A percentile compares a stretch with the other conserved stretches of the same genome.
Conservation (phyloP, 208 protist species). For the Trypanosoma avium region DNA sequence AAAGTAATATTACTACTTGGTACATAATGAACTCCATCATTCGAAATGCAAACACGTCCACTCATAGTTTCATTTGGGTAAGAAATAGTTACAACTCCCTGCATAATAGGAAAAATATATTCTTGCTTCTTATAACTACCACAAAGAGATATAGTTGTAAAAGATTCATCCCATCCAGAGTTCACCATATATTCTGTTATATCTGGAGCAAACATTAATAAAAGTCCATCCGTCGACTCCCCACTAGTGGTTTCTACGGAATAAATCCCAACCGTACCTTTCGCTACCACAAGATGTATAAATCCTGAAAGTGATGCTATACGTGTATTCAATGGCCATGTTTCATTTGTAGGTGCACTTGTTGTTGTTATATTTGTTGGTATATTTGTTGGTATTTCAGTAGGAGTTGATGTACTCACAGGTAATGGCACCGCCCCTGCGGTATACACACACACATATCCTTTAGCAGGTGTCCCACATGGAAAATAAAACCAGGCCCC, state of each 20-base stretch:
- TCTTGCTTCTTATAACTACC: constrained; percentile 68
- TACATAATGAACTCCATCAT: constrained; percentile 59
- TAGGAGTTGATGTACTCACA: constrained; percentile 14
- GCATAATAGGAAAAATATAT: constrained; percentile 39
- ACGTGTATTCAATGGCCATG: constrained; percentile 31
- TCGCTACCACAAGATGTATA: constrained; percentile 61
- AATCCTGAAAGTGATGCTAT: constrained; percentile 47
- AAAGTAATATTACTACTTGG: constrained; percentile 62
- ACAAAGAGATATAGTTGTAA: constrained; percentile 35
- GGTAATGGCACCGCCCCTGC: constrained; percentile 28
- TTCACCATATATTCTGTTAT: neutral
- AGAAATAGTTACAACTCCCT: constrained; percentile 36
- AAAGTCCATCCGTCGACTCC: constrained; percentile 31
- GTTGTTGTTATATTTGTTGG: neutral
- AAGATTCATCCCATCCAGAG: constrained; percentile 5
- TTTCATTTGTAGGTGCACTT: neutral
- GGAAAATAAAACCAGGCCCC: constrained; percentile 54
- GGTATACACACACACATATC: constrained; percentile 54
- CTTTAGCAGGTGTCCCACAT: constrained; percentile 30
- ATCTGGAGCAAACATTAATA: constrained; percentile 61
- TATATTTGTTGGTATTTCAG: neutral
- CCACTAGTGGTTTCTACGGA: constrained; percentile 26
- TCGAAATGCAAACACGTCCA: constrained; percentile 66
- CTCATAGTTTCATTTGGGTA: constrained; percentile 39
- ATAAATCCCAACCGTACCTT: constrained; percentile 62